These are phyloP conservation scores for Xerocomellus chrysenteron DNA, from an alignment of 768 basidiomycete genomes.

Conservation along the genomic window DNA sequence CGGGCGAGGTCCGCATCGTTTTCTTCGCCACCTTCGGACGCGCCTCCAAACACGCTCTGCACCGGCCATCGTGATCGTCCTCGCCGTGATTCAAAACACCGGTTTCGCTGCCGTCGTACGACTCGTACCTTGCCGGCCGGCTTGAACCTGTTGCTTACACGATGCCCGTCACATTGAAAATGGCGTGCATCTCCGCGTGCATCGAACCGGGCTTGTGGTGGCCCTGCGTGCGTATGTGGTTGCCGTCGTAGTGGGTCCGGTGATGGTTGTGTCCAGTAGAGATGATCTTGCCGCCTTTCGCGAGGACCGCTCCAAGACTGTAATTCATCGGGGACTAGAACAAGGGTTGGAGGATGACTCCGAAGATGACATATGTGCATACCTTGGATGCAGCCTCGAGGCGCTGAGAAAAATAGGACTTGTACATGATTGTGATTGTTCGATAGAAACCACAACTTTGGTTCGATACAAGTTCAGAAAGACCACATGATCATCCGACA, in stretches of 20 bases:
- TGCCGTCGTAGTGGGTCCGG: too few species aligned
- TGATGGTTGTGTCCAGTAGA: too few species aligned
- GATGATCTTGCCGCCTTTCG: too few species aligned
- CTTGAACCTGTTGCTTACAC: conserved; percentile 4
- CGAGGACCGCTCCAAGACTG: too few species aligned
- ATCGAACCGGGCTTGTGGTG: too few species aligned
- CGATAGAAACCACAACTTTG: background rate
- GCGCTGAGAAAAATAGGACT: background rate
- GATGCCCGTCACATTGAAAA: background rate
- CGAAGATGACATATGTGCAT: too few species aligned
- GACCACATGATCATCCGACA: background rate
- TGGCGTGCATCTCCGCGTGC: too few species aligned
- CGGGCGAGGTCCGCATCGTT: background rate
- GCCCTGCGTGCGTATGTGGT: too few species aligned
- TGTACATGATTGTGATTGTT: background rate
- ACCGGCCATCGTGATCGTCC: background rate
- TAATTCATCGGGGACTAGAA: too few species aligned
- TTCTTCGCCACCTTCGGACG: background rate
- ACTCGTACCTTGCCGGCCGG: background rate
- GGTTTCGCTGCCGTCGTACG: background rate
- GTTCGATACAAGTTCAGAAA: background rate
- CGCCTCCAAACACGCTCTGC: background rate
- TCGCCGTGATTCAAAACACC: background rate
- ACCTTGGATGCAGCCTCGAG: too few species aligned
- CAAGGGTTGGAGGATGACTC: too few species aligned